A percentile compares a stretch with the other conserved stretches of the same genome.
Conservation (phyloP, 2,329 filamentous ascomycete species). For the Fusarium gaditjirri region DNA sequence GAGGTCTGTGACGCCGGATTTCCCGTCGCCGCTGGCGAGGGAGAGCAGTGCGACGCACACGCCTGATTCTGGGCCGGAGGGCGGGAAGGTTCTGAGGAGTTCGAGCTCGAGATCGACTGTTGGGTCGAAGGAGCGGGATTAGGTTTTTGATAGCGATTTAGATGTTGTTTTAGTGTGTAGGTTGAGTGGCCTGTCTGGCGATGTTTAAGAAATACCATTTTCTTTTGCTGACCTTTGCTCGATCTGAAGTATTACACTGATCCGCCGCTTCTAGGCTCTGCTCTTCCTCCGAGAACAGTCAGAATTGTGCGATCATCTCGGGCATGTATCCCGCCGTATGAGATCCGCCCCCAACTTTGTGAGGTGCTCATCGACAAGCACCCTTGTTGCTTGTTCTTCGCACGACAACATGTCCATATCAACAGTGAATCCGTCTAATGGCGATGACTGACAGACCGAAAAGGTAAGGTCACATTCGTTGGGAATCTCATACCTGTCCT, state of each 20-base stretch:
- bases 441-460: neutral
- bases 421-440: neutral
- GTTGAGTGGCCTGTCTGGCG: neutral
- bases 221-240: neutral
- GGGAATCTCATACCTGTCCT: neutral
- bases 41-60: constrained; percentile 54
- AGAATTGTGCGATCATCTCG: neutral
- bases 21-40: constrained; percentile 62
- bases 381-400: neutral
- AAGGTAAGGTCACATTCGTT: accelerated
- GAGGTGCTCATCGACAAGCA: neutral
- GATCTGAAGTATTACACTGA: neutral
- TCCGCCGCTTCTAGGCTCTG: neutral
- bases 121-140: constrained; percentile 28
- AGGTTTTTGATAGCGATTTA: neutral
- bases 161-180: neutral
- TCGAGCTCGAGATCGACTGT: constrained; percentile 38
- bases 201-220: neutral
- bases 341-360: neutral
- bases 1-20: constrained; percentile 65
- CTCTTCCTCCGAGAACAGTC: neutral
- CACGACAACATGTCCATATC: neutral
- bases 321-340: neutral
- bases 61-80: constrained; percentile 36
- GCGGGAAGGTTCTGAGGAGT: constrained; percentile 39